phyloP scores from a whole-genome alignment of 1,139 yeast species.

The Magnusiomyces sp. region DNA sequence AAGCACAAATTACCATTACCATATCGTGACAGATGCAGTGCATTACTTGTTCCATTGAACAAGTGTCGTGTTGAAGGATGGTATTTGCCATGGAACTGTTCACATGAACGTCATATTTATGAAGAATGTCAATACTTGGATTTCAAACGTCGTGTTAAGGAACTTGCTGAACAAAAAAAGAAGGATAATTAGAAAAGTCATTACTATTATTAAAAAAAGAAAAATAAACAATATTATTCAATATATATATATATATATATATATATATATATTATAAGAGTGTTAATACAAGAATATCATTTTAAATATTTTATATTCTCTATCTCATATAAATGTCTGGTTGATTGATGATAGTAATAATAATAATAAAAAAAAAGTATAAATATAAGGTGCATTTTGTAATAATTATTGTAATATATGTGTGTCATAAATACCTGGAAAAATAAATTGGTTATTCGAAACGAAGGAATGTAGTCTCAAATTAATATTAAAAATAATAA shows the following conservation, averaged over 20 bases:
- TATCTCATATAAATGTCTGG: no score
- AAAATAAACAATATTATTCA: neutral
- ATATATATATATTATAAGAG: neutral
- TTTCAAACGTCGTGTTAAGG: constrained; percentile 72
- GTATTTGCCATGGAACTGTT: constrained; percentile 62
- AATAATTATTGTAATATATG: no score
- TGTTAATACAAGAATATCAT: no score
- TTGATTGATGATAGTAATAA: no score
- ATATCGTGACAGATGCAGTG: constrained; percentile 83
- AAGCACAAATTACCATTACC: constrained; percentile 69
- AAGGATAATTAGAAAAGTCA: neutral
- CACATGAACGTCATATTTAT: constrained; percentile 73
- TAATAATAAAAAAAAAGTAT: no score
- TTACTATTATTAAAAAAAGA: neutral
- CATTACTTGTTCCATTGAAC: constrained; percentile 58
- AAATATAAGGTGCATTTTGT: no score
- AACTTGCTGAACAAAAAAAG: constrained; percentile 48
- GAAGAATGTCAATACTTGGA: constrained; percentile 83
- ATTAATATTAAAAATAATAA: no score
- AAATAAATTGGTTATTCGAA: no score
- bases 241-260: no score
- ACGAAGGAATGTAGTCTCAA: no score
- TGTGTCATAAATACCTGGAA: no score
- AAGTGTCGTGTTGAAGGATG: constrained; percentile 49
- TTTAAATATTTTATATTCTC: no score